Base-by-base conservation (phyloP, 176 grass and related monocot genomes). In the Puya raimondii region DNA sequence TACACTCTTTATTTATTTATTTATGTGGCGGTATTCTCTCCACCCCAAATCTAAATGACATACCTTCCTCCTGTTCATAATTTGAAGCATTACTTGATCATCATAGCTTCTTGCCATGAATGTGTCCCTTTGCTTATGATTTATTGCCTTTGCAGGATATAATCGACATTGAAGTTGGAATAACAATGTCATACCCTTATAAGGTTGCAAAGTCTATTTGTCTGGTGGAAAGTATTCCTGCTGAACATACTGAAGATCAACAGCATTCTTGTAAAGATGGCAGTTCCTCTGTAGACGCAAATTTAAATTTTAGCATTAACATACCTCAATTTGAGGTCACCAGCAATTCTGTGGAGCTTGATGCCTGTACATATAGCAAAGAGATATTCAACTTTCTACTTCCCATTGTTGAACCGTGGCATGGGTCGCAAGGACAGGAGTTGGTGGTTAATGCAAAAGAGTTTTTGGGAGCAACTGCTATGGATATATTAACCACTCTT, bases 291-390 rank as follows among this genome's bases (percentile, higher is more conserved):
- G 58, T 21, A 49, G 70, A 85, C 22, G 71, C 53, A 50, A 52
- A 58, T 56, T 16, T 81, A 29, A 80, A 88, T 70, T 72, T 23
- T 80, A 74, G 64, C 67, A 29, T 68, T 49, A 57, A 12, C 74
- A 80, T 97, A 76, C 88, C 89, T 81, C 76, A 84, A 72, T 69
- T 97, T 63, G 93, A 97, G 80, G 63, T 85, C 22, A 77, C 58
- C 20, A 75, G 76, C 79, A 51, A 81, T 80, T 72, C 51, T 80
- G 85, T 73, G 86, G 86, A 92, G 49, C 72, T 89, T 65, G 74
- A 90, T 76, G 78, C 80, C 11, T 71, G 54, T 74, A 63, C 80
- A 66, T 52, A 74, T 70, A 77, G 67, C 71, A 63, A 73, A 80
- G 73, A 76, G 48, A 68, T 65, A 57, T 90, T 72, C 77, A 80